Evolutionary conservation across 345 rosid genomes (phyloP).

Genomic region (Populus pruinosa): DNA sequence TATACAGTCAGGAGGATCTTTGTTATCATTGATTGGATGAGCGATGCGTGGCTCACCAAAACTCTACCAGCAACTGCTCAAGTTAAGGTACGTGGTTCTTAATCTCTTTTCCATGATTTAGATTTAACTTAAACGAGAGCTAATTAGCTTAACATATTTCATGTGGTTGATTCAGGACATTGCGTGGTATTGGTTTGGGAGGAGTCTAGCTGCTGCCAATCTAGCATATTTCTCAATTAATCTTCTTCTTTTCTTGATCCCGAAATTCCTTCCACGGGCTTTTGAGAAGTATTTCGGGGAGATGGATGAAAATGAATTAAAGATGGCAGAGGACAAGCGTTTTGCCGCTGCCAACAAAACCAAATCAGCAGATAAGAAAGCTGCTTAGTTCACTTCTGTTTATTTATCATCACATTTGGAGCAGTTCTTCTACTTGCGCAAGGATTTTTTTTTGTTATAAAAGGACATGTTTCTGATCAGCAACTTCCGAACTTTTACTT

Average conservation of each 20-base stretch:
- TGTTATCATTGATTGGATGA: slow-evolving; percentile 64
- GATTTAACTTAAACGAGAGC: neutral
- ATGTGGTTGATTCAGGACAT: slow-evolving; percentile 32
- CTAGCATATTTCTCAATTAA: slow-evolving; percentile 61
- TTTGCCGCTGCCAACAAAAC: slow-evolving; percentile 28
- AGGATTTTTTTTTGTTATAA: neutral
- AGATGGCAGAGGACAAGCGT: slow-evolving; percentile 54
- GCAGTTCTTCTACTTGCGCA: neutral
- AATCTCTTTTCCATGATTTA: neutral
- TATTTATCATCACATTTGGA: neutral
- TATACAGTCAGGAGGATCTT: slow-evolving; percentile 76
- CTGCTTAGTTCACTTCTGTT: slow-evolving; percentile 28
- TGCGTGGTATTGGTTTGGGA: slow-evolving; percentile 84
- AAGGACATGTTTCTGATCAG: neutral
- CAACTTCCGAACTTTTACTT: neutral
- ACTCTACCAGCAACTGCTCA: slow-evolving; percentile 48
- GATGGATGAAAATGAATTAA: slow-evolving; percentile 48
- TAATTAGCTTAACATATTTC: neutral
- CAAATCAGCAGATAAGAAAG: slow-evolving; percentile 38
- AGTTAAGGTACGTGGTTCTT: slow-evolving; percentile 35
- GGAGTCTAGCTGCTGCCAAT: slow-evolving; percentile 55
- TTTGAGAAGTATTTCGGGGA: slow-evolving; percentile 67
- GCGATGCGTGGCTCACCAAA: slow-evolving; percentile 67
- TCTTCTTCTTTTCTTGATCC: slow-evolving; percentile 74
- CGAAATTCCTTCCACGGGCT: slow-evolving; percentile 73